Conservation (phyloP, 306 rosid genomes). For the Castanea mollissima region DNA sequence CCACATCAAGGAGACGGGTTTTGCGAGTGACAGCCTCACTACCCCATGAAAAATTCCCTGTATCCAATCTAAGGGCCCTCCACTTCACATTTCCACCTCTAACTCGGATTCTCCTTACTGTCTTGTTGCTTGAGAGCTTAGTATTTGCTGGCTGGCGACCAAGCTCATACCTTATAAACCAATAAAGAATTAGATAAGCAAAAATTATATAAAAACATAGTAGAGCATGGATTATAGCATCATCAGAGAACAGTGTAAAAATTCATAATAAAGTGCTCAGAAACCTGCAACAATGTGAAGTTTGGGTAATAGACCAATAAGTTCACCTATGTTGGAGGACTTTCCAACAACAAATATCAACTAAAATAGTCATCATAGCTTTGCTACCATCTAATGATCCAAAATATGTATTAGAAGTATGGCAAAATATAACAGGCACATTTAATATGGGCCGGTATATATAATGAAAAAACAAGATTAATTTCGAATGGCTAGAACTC, state of each 20-base stretch:
- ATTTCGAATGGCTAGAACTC: too few species aligned
- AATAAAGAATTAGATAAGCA: background rate
- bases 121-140: conserved; percentile 54
- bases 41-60: conserved; percentile 56
- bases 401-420: too few species aligned
- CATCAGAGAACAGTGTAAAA: background rate
- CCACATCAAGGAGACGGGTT: conserved; percentile 54
- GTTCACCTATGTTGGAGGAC: too few species aligned
- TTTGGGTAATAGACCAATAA: background rate
- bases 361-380: too few species aligned
- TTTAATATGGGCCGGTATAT: too few species aligned
- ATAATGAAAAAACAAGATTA: too few species aligned
- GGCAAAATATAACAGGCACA: too few species aligned
- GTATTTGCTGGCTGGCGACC: conserved; percentile 62
- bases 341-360: too few species aligned
- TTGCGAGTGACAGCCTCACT: conserved; percentile 56
- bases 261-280: background rate
- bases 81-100: conserved; percentile 64
- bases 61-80: conserved; percentile 58
- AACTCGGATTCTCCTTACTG: conserved; percentile 49
- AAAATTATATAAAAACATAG: background rate
- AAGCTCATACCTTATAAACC: conserved; percentile 44
- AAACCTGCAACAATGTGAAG: background rate
- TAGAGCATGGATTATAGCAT: background rate
- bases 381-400: too few species aligned